phyloP scores from a whole-genome alignment of 2,329 filamentous ascomycete genomes.

The Colletotrichum zoysiae region DNA sequence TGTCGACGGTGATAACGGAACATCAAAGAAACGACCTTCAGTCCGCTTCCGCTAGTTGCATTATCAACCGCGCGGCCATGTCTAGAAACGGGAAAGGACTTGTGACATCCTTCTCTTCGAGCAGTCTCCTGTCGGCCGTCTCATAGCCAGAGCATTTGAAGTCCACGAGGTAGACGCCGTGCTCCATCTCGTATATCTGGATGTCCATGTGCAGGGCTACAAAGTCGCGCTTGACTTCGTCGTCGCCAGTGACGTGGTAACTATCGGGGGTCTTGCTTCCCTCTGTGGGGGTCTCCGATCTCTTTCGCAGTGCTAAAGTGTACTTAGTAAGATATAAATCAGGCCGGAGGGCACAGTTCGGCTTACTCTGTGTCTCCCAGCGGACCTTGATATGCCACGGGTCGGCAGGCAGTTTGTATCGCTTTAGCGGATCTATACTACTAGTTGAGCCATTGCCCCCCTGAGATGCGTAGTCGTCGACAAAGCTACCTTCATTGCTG shows the following conservation, averaged over 20 bases:
- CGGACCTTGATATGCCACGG: constrained; percentile 95
- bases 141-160: constrained; percentile 99
- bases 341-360: constrained; percentile 55
- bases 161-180: constrained; percentile 93
- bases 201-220: constrained; percentile 97
- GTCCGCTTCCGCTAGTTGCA: constrained; percentile 89
- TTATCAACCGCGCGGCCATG: constrained; percentile 90
- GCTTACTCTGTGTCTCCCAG: constrained; percentile 85
- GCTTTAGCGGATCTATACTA: constrained; percentile 65
- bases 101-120: constrained; percentile 94
- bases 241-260: constrained; percentile 57
- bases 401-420: constrained; percentile 90
- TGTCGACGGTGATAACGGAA: constrained; percentile 15
- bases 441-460: constrained; percentile 53
- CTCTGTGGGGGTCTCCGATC: constrained; percentile 44
- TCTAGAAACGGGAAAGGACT: constrained; percentile 97
- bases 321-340: constrained; percentile 18
- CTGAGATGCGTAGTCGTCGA: constrained; percentile 53
- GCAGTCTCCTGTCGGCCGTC: constrained; percentile 76
- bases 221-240: constrained; percentile 67
- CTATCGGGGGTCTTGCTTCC: constrained; percentile 49
- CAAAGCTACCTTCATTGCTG: constrained; percentile 57
- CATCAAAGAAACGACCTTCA: constrained; percentile 48
- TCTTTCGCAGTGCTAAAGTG: constrained; percentile 56
- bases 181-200: constrained; percentile 94